Base-by-base conservation (phyloP, 192 early-diverging fungal genomes). In the Linnemannia schmuckeri region DNA sequence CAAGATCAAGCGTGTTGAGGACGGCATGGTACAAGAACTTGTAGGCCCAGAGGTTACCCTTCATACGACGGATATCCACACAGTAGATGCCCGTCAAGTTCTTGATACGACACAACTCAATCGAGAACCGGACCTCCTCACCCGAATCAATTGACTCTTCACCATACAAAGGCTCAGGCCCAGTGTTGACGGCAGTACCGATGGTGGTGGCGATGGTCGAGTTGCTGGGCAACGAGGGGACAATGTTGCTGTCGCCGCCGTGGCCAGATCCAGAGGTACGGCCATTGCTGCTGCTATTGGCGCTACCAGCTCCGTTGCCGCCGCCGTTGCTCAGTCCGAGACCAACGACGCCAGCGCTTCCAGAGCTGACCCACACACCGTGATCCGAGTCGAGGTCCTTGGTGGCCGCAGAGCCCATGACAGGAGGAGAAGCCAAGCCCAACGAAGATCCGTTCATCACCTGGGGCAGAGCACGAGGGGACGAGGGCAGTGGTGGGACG, bases 21-120 rank as follows among this genome's bases (percentile, higher is more conserved):
- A 93, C 82, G 10, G 90, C 85, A 79, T 94, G 93, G 80, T 95
- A 95, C 35, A 96, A 82, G 78, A 93, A 95, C 90, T 96, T 96
- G 90, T 95, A 96, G 0, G 93, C 91, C 95, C 94, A 96, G 63
- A 93, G 88, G 84, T 95, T 95, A 71, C 95, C 95, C 78, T 93
- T 92, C 88, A 94, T 92, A 57, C 95, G 92, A 57, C 93, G 91
- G 75, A 96, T 89, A 76, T 95, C 93, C 61, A 96, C 95, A 78
- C 94, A 95, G 82, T 94, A 95, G 41, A 96, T 90, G 69, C 93
- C 93, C 74, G 89, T 92, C 70, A 99, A 86, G 86, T 98, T 98
- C 90, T 96, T 96, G 89, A 99, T 95, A 81, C 93, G 93, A 90
- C 97, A 97, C 41, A 99, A 83, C 91, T 98, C 97, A n/a, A 99